Percentiles rank a stretch among this genome's conserved stretches.
Evolutionary conservation across 129 eudicot species (phyloP).

Genomic region (Flaveria linearis): DNA sequence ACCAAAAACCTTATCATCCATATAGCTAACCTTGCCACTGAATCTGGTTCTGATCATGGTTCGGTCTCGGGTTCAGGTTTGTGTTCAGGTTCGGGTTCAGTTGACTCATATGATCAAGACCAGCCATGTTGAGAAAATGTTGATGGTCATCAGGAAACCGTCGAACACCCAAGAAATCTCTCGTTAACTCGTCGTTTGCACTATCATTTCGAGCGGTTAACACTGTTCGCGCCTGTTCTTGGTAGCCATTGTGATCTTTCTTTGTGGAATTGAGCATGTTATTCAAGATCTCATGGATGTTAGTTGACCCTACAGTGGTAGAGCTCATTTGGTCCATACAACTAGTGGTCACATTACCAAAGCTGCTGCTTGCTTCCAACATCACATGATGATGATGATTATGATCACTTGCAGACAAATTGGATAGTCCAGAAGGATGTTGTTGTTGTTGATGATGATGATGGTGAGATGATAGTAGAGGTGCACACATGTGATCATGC

Average conservation of each 20-base stretch:
- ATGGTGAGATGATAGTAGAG: constrained; percentile 43
- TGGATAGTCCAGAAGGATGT: constrained; percentile 24
- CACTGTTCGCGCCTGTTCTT: constrained; percentile 9
- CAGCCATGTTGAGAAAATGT: constrained; percentile 48
- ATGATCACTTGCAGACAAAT: constrained; percentile 46
- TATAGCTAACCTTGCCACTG: constrained; percentile 55
- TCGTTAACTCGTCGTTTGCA: constrained; percentile 56
- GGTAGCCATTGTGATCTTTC: constrained; percentile 27
- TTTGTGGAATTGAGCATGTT: constrained; percentile 39
- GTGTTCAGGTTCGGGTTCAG: constrained; percentile 34
- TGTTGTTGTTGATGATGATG: constrained; percentile 22
- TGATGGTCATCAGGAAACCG: constrained; percentile 46
- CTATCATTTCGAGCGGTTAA: constrained; percentile 23
- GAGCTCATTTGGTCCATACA: constrained; percentile 40
- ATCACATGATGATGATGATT: constrained; percentile 44
- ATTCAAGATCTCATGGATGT: constrained; percentile 42
- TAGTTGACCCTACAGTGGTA: constrained; percentile 38
- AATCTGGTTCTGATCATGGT: constrained; percentile 36
- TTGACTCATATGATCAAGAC: constrained; percentile 45
- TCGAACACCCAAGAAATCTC: constrained; percentile 76
- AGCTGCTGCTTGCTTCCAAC: constrained; percentile 32
- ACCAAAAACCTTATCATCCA: constrained; percentile 24
- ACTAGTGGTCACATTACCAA: constrained; percentile 2
- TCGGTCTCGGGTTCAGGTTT: constrained; percentile 17
- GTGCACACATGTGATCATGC: constrained; percentile 56